Evolutionary conservation across 2,329 filamentous ascomycete genomes (phyloP), one percentile per base, ranked within the genome.

Genomic region (Pyrenophora seminiperda): DNA sequence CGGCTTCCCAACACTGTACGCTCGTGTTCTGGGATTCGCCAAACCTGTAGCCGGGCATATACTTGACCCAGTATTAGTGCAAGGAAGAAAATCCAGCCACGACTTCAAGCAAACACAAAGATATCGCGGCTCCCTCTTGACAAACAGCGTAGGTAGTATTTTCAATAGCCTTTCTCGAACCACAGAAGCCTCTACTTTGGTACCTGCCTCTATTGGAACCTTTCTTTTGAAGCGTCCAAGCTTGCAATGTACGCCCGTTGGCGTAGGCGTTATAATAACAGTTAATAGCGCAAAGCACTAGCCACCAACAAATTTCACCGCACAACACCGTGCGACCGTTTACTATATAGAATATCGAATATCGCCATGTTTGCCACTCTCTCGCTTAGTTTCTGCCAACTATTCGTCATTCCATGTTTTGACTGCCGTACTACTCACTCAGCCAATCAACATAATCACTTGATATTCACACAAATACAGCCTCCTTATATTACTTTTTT

Each of bases 1-100:
- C 34, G 18, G 32, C 15, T 53, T 24, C 58, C 55, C 57, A 50
- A 50, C 42, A 44, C 50, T 19, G 19, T 17, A 41, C 46, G 45
- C 47, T 47, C 47, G 47, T 33, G 46, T 44, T 53, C 44, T 39
- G 44, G 11, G 20, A 19, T 53, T 44, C 13, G 29, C 18, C 41
- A 29, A 37, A 13, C 22, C 22, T 34, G 37, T 33, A 17, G 15
- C 27, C 29, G 24, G 29, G 41, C 29, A 32, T 24, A 44, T 36
- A 33, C 32, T 13, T n/a, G 32, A 17, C 32, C 22, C 17, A 37
- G 10, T 6, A 19, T 24, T 9, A 18, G 22, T 36, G 24, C 10
- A 27, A 27, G 24, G 10, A 27, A 10, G 10, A 27, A 7, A 11
- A 9, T 10, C 24, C 24, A 11, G 24, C 10, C 4, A 4, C 7